Evolutionary conservation across 768 basidiomycete species (phyloP).

Genomic region (Boletus rubescentipes): DNA sequence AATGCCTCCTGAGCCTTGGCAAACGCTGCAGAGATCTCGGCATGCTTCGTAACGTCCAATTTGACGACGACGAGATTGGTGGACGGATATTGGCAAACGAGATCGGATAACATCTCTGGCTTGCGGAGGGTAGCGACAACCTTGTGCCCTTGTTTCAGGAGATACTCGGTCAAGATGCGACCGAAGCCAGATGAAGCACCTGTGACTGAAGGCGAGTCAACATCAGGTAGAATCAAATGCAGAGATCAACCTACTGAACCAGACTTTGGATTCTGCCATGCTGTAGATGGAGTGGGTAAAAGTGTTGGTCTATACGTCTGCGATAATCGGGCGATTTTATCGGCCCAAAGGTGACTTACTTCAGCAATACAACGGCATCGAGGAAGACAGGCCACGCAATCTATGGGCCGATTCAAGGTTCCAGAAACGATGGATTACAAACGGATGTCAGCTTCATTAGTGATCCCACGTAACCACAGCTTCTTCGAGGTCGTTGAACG

Average conservation of each 20-base stretch:
- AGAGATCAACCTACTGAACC: not conserved
- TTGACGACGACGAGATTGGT: slow-evolving; percentile 24
- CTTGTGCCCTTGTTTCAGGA: slow-evolving; percentile 35
- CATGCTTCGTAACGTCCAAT: slow-evolving; percentile 32
- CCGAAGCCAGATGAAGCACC: slow-evolving; percentile 43
- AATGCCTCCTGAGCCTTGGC: slow-evolving; percentile 29
- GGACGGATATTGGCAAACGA: slow-evolving; percentile 24
- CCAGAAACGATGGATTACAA: not conserved
- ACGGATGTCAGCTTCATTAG: not conserved
- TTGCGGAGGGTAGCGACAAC: slow-evolving; percentile 46
- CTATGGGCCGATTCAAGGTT: too few relatives aligned
- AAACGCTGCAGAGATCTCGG: slow-evolving; percentile 31
- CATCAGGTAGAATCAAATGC: not conserved
- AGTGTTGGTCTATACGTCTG: not conserved
- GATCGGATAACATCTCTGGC: slow-evolving; percentile 34
- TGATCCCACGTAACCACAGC: not conserved
- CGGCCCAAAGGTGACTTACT: not conserved
- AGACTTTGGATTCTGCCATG: slow-evolving; percentile 3
- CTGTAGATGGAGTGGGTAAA: not conserved
- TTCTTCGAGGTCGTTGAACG: too few relatives aligned
- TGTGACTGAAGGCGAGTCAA: slow-evolving; percentile 31
- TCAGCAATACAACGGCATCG: not conserved
- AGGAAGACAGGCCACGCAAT: too few relatives aligned
- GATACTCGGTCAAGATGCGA: slow-evolving; percentile 32
- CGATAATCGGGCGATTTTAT: not conserved